Evolutionary conservation across 2,329 filamentous ascomycete genomes (phyloP).

Genomic region (Penicillium concentricum): DNA sequence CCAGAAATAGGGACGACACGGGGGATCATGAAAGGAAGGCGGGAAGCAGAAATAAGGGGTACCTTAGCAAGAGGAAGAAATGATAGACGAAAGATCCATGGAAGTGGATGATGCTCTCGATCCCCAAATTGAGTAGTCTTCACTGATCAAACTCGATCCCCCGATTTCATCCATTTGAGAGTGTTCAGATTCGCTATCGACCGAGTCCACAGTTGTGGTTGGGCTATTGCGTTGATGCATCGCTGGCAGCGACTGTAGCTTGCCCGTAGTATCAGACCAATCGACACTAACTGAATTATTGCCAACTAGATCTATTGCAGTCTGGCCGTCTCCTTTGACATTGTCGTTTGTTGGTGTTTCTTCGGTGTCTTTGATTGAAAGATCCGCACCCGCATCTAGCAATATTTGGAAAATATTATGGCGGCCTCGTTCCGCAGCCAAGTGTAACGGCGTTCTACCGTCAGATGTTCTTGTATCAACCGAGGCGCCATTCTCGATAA

Average conservation of each 20-base stretch:
- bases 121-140: slow-evolving; percentile 9
- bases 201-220: slow-evolving; percentile 19
- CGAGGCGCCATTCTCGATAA: slow-evolving; percentile 22
- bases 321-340: slow-evolving; percentile 12
- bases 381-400: slow-evolving; percentile 27
- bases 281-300: background rate
- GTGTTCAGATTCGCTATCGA: slow-evolving; percentile 11
- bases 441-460: slow-evolving; percentile 25
- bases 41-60: background rate
- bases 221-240: slow-evolving; percentile 14
- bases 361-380: slow-evolving; percentile 9
- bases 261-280: slow-evolving; percentile 24
- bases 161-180: slow-evolving; percentile 10
- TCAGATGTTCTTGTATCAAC: slow-evolving; percentile 20
- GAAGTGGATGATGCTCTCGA: slow-evolving; percentile 13
- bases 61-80: slow-evolving; percentile 4
- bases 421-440: slow-evolving; percentile 29
- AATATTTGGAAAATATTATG: slow-evolving; percentile 25
- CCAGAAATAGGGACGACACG: too few species aligned
- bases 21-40: too few species aligned
- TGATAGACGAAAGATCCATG: slow-evolving; percentile 6
- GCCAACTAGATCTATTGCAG: slow-evolving; percentile 21
- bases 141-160: slow-evolving; percentile 17
- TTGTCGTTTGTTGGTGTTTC: slow-evolving; percentile 2
- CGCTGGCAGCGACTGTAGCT: slow-evolving; percentile 7